phyloP scores from a whole-genome alignment of 164 flowering plant genomes.

The Annona squamosa region DNA sequence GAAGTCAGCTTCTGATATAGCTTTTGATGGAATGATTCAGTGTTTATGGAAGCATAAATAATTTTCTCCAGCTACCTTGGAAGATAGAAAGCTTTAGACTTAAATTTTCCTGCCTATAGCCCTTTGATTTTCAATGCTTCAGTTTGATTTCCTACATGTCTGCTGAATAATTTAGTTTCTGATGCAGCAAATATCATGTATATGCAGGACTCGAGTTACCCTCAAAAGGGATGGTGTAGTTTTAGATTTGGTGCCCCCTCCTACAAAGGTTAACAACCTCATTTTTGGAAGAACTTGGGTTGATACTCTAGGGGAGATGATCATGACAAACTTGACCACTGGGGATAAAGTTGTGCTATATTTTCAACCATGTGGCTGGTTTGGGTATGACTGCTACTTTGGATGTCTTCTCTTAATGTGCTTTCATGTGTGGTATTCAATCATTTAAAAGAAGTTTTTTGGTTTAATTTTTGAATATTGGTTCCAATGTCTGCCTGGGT shows the following conservation, averaged over 20 bases:
- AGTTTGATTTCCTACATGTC: neutral
- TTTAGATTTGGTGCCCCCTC: constrained; percentile 65
- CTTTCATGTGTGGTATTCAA: neutral
- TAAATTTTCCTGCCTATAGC: too few species aligned
- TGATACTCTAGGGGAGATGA: constrained; percentile 82
- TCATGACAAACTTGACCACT: constrained; percentile 58
- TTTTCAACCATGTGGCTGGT: constrained; percentile 49
- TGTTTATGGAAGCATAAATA: too few species aligned
- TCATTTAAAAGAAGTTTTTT: too few species aligned
- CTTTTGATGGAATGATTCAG: too few species aligned
- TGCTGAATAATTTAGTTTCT: neutral
- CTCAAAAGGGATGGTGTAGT: constrained; percentile 39
- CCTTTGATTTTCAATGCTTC: neutral
- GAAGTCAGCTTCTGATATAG: too few species aligned
- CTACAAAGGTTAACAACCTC: constrained; percentile 72
- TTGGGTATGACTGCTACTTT: constrained; percentile 29
- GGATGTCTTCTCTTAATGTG: neutral
- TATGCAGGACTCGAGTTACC: constrained; percentile 58
- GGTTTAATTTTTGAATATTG: neutral
- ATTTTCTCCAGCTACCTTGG: too few species aligned
- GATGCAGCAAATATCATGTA: neutral
- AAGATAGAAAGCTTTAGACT: too few species aligned
- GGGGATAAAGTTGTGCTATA: constrained; percentile 46
- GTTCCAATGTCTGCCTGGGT: neutral
- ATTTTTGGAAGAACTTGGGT: constrained; percentile 90